Base-by-base conservation (phyloP, 164 flowering plant genomes). In the Protea cynaroides region DNA sequence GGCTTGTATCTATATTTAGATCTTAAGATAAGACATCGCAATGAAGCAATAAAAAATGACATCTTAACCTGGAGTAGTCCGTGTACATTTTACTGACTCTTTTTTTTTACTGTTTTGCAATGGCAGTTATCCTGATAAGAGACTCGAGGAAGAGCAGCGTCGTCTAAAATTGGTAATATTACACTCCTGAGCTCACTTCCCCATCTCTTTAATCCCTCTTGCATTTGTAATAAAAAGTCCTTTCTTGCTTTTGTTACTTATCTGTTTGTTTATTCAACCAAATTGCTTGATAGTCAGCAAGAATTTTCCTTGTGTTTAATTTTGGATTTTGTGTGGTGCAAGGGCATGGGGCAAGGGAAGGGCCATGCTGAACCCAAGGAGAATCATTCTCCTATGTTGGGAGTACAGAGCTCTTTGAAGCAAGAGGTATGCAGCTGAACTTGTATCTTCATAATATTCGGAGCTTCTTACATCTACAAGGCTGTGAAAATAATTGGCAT, bases 391-490 rank as follows among this genome's bases (percentile, higher is more conserved):
- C 86, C 86, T 17, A 72, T 56, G 19, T 64, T 66, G 25, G 75
- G 73, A 60, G 75, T 76, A 14, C 87, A 79, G 21, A 71, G 61
- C 68, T 83, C 83, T 69, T 70, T 90, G 78, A 84, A 86, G 80
- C 86, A 84, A 80, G 97, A 93, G 94, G 98, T 93, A 81, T 62
- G 73, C 40, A 56, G 47, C 63, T 58, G 18, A 64, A 68, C 25
- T 61, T 53, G 52, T 57, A 49, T 19, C 15, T 14, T 46, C 23
- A 44, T 53, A 22, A 11, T 40, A 4, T 0, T 24, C 12, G 19
- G 36, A 57, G 36, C 12, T 38, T 17, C 3, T 15, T 63, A 65
- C 29, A 66, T 44, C 1, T 15, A 49, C n/a, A 14, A 49, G 2
- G 2, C 18, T 18, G 19, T 49, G 52, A 49, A 4, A 18, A 14